Evolutionary conservation across 768 basidiomycete species (phyloP).

Genomic region (Daedalea quercina): DNA sequence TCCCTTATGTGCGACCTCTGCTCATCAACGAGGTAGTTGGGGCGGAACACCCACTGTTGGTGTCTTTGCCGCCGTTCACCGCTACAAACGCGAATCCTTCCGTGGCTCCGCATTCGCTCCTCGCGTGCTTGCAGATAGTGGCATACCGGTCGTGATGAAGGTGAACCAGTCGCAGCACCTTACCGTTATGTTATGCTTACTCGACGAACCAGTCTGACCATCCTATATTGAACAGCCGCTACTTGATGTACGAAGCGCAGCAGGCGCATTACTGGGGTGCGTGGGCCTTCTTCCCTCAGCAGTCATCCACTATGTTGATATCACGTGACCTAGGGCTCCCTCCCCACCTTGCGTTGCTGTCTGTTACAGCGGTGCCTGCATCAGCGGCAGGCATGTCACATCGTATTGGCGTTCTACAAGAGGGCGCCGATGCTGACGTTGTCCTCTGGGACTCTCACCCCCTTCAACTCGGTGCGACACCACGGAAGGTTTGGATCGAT

Average conservation of each 20-base stretch:
- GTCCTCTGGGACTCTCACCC: slow-evolving; percentile 39
- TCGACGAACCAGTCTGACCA: slow-evolving; percentile 81
- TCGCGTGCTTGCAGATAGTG: slow-evolving; percentile 61
- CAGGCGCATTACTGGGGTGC: slow-evolving; percentile 74
- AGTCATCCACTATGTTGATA: neutral
- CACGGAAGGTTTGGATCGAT: slow-evolving; percentile 71
- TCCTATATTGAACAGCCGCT: slow-evolving; percentile 59
- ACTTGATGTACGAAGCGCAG: slow-evolving; percentile 78
- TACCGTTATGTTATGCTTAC: neutral
- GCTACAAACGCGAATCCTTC: slow-evolving; percentile 80
- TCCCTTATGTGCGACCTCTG: neutral
- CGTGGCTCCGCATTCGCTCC: slow-evolving; percentile 77
- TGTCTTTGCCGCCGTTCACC: slow-evolving; percentile 53
- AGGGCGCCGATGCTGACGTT: slow-evolving; percentile 32
- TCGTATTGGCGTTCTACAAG: slow-evolving; percentile 60
- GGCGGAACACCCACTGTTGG: slow-evolving; percentile 71
- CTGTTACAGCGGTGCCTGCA: slow-evolving; percentile 72
- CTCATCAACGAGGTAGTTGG: slow-evolving; percentile 26
- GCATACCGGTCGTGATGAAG: slow-evolving; percentile 72
- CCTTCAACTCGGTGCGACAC: slow-evolving; percentile 38
- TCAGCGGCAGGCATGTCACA: slow-evolving; percentile 70
- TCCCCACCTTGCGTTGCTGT: slow-evolving; percentile 58
- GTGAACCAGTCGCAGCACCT: slow-evolving; percentile 23
- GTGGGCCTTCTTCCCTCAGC: neutral
- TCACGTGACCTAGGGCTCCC: slow-evolving; percentile 33